Percentiles rank a stretch among this genome's conserved stretches.
These are phyloP conservation scores for Lablab purpureus DNA, from an alignment of 306 rosid species.

Conservation along the genomic window DNA sequence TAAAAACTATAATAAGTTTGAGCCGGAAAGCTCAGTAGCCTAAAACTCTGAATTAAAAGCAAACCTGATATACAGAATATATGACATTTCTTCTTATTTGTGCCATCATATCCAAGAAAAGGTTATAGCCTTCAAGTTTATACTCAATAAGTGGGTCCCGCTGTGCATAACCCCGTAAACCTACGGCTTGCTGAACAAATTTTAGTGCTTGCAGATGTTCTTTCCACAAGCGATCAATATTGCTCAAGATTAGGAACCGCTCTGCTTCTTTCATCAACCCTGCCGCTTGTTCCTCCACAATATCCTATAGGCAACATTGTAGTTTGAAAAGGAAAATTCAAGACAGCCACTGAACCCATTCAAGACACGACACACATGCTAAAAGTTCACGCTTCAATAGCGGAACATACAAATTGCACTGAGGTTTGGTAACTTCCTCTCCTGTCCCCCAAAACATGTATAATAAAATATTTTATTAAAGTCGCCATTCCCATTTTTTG, in stretches of 20 bases:
- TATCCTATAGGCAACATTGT: slow-evolving; percentile 55
- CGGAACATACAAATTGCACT: background rate
- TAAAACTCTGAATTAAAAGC: slow-evolving; percentile 32
- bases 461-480: background rate
- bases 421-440: background rate
- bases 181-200: slow-evolving; percentile 97
- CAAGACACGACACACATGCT: background rate
- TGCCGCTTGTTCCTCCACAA: slow-evolving; percentile 78
- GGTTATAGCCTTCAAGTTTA: slow-evolving; percentile 96
- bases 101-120: slow-evolving; percentile 99
- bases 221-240: slow-evolving; percentile 94
- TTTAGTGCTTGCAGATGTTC: slow-evolving; percentile 95
- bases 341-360: too few species aligned
- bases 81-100: slow-evolving; percentile 96
- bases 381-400: background rate
- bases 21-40: background rate
- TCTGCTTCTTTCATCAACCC: slow-evolving; percentile 98
- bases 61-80: slow-evolving; percentile 93
- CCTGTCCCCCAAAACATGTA: background rate
- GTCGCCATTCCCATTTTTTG: background rate
- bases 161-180: slow-evolving; percentile 94
- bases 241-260: slow-evolving; percentile 87
- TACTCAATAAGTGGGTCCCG: slow-evolving; percentile 97
- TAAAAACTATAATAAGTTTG: background rate
- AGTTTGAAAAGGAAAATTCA: slow-evolving; percentile 15